Evolutionary conservation across 257 asterid genomes (phyloP), one percentile per base, ranked within the genome.

Genomic region (Prunella vulgaris): DNA sequence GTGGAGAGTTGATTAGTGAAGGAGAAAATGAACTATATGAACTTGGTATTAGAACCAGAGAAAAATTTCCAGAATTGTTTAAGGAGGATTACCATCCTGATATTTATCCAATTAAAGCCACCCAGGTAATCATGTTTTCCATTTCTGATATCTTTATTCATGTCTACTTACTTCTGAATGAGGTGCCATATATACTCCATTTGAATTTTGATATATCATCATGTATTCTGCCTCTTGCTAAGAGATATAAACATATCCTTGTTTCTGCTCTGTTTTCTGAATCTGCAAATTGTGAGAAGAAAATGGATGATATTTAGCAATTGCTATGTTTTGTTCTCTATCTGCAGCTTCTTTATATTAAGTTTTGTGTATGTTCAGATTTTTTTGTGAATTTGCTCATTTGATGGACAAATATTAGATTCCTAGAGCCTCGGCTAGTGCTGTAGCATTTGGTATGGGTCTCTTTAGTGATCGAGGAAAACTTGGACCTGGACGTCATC

Each of bases 371-470:
- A 20, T 49, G 62, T 49, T 18, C 32, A 4, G 59, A 14, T 62
- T 18, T 30, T 73, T 13, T 66, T 35, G 56, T 52, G 58, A 66
- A 46, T n/a, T 69, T 69, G 53, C 70, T 44, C 53, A 30, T 49
- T 58, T 67, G 54, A 60, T 72, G 62, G 70, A 60, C 27, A 49
- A 49, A 74, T 63, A 54, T 51, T 75, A 94, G 97, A 79, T 94
- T 74, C 68, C 96, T 54, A 96, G 97, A 79, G 96, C 99, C 60
- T 91, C 99, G 48, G 93, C 97, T 60, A 94, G 99, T 78, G 97
- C 96, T 46, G 97, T 91, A 72, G 93, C 99, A 73, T 94, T 94
- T 82, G 99, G 96, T 59, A 88, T 94, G 93, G 97, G 97, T 60
- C 93, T 94, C 33, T 91, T 94, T 48, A 90, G 89, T 77, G 88